Percentiles rank a stretch among this genome's conserved stretches.
phyloP scores from a whole-genome alignment of 2,329 filamentous ascomycete genomes.

The Talaromyces amestolkiae region DNA sequence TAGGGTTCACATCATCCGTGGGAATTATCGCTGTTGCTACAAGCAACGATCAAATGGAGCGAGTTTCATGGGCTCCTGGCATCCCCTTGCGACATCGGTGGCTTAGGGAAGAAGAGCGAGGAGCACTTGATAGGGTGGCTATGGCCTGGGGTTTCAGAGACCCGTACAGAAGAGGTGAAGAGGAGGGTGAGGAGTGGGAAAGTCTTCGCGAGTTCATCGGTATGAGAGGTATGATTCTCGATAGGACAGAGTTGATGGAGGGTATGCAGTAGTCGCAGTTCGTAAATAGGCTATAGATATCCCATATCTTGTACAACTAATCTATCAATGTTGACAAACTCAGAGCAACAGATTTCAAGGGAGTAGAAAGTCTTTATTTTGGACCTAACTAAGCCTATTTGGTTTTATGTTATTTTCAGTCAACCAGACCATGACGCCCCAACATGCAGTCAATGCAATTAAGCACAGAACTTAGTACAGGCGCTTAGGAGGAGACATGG shows the following conservation, averaged over 20 bases:
- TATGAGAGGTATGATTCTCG: constrained; percentile 82
- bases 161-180: constrained; percentile 74
- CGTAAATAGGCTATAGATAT: neutral
- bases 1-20: constrained; percentile 74
- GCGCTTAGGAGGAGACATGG: constrained; percentile 98
- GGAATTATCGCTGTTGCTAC: constrained; percentile 83
- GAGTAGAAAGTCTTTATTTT: constrained; percentile 1
- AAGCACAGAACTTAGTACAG: constrained; percentile 70
- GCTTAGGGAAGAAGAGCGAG: constrained; percentile 85
- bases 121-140: constrained; percentile 80
- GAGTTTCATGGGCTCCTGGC: constrained; percentile 85
- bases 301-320: neutral
- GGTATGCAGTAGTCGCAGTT: constrained; percentile 69
- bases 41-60: constrained; percentile 89
- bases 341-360: neutral
- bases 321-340: neutral
- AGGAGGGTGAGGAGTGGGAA: constrained; percentile 89
- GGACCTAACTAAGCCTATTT: constrained; percentile 20
- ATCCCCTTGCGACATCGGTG: constrained; percentile 77
- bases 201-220: constrained; percentile 78
- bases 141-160: constrained; percentile 91
- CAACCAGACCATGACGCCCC: neutral
- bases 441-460: constrained; percentile 26
- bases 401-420: constrained; percentile 8
- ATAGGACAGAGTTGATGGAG: constrained; percentile 85